Conservation (phyloP, 176 grass and related monocot genomes). For the Bromus sterilis region DNA sequence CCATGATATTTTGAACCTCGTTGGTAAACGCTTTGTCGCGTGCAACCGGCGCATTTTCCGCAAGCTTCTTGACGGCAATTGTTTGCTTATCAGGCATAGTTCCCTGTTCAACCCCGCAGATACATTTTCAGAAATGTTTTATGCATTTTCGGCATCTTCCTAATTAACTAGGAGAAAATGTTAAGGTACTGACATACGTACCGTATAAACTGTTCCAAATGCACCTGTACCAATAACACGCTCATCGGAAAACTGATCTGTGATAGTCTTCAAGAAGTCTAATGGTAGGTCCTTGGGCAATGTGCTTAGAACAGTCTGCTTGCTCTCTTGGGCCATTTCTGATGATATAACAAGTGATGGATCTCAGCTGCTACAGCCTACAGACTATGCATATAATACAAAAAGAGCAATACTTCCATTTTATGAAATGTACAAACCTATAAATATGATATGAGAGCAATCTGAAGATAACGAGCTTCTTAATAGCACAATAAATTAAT, state of each 20-base stretch:
- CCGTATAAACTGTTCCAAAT: constrained; percentile 34
- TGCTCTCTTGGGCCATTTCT: not conserved
- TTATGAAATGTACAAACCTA: not conserved
- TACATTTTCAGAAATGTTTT: not conserved
- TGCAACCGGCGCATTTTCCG: not conserved
- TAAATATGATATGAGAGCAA: too few relatives aligned
- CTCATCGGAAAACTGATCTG: not conserved
- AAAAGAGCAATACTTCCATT: not conserved
- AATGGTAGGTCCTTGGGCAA: not conserved
- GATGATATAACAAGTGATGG: not conserved
- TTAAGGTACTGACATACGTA: not conserved
- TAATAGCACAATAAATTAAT: too few relatives aligned
- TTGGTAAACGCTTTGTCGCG: not conserved
- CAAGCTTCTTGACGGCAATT: constrained; percentile 24
- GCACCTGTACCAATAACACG: not conserved
- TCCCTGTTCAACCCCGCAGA: not conserved
- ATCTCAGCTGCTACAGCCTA: not conserved
- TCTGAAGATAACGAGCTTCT: not conserved
- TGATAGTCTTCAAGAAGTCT: constrained; percentile 1
- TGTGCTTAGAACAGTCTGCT: not conserved
- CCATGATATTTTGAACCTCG: constrained; percentile 26
- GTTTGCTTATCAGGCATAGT: not conserved
- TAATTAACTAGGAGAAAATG: accelerated
- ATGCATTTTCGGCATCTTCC: not conserved
- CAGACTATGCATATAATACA: not conserved